Conservation (phyloP, 2,329 filamentous ascomycete genomes). For the Aspergillus piperis region DNA sequence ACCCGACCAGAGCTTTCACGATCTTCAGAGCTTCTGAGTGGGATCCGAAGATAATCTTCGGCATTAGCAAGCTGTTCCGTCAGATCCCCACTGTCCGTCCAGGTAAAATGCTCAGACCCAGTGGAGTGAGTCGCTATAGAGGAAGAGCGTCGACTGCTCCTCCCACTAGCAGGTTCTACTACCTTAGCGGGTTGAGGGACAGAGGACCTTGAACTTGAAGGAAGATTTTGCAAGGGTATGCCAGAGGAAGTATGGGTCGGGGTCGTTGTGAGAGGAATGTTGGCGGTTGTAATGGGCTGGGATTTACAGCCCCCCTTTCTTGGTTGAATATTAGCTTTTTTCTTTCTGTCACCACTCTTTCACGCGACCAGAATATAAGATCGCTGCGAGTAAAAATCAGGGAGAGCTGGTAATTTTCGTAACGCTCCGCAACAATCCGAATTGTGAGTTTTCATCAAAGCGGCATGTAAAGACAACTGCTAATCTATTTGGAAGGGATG, state of each 20-base stretch:
- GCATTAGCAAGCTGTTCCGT: constrained; percentile 85
- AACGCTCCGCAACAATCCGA: constrained; percentile 10
- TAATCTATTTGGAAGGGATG: constrained; percentile 2
- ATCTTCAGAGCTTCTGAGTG: constrained; percentile 67
- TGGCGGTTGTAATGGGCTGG: constrained; percentile 76
- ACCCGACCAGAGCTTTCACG: constrained; percentile 55
- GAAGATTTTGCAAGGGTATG: constrained; percentile 81
- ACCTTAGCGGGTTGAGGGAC: constrained; percentile 36
- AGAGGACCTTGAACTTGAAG: constrained; percentile 37
- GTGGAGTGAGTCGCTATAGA: constrained; percentile 52
- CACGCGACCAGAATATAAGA: constrained; percentile 7
- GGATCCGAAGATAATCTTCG: constrained; percentile 76
- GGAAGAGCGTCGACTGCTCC: constrained; percentile 56
- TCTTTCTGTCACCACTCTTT: background rate
- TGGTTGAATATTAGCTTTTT: background rate
- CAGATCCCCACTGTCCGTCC: constrained; percentile 93
- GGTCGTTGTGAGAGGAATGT: constrained; percentile 74
- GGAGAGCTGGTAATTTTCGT: constrained; percentile 10
- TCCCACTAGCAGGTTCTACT: constrained; percentile 48
- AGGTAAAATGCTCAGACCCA: constrained; percentile 73
- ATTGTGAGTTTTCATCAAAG: constrained; percentile 10
- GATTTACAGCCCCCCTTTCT: constrained; percentile 64
- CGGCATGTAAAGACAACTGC: constrained; percentile 8
- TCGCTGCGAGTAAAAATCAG: constrained; percentile 11
- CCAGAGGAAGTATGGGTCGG: constrained; percentile 68